Conservation (phyloP, 208 protist species). For the Blastocrithidia nonstop region DNA sequence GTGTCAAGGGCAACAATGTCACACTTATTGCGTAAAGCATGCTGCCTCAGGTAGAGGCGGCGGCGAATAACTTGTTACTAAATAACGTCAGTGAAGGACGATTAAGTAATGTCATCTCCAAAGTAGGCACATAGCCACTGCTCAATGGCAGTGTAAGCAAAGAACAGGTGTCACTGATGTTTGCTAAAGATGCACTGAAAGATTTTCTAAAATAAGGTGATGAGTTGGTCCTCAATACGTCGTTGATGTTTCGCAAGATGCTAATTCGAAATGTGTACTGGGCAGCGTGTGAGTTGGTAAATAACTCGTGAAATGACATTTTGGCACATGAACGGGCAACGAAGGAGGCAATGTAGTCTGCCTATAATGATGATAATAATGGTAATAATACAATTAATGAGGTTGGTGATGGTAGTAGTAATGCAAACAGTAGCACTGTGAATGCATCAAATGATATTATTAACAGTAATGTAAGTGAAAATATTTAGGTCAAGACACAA, state of each 20-base stretch:
- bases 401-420: conserved; percentile 9
- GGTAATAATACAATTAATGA: conserved; percentile 19
- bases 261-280: conserved; percentile 68
- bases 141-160: conserved; percentile 33
- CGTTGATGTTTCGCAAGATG: conserved; percentile 57
- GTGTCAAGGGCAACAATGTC: conserved; percentile 39
- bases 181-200: conserved; percentile 80
- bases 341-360: conserved; percentile 11
- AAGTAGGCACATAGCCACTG: conserved; percentile 65
- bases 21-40: conserved; percentile 59
- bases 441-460: background rate
- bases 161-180: conserved; percentile 39
- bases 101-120: conserved; percentile 70
- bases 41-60: conserved; percentile 67
- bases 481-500: no score
- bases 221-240: conserved; percentile 58
- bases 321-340: conserved; percentile 14
- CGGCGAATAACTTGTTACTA: conserved; percentile 59
- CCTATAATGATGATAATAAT: background rate
- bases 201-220: conserved; percentile 81
- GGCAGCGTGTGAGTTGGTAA: conserved; percentile 43
- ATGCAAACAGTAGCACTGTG: background rate
- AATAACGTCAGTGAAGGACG: conserved; percentile 77
- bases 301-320: conserved; percentile 38
- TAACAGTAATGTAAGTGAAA: no score